These are phyloP conservation scores for Poronia punctata DNA, from an alignment of 495 filamentous ascomycete species.

Conservation along the genomic window DNA sequence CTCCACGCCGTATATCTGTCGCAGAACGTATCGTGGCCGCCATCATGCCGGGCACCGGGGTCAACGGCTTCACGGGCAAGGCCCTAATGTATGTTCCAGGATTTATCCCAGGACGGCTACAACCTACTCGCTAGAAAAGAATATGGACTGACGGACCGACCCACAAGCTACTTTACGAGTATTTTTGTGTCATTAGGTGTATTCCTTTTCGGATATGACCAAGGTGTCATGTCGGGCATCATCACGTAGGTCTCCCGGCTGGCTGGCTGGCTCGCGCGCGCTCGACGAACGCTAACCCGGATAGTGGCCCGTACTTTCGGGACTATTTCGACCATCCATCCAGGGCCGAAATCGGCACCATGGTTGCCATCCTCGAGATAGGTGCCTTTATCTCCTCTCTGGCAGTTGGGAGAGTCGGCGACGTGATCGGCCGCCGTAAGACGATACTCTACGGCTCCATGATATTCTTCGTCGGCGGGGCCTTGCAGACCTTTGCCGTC, in stretches of 20 bases:
- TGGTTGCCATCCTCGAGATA: conserved; percentile 93
- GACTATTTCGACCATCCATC: conserved; percentile 88
- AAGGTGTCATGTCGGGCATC: conserved; percentile 98
- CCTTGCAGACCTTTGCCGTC: conserved; percentile 71
- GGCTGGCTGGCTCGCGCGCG: conserved; percentile 3
- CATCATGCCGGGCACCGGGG: conserved; percentile 80
- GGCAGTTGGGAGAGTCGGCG: conserved; percentile 80
- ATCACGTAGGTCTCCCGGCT: conserved; percentile 68
- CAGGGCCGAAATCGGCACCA: conserved; percentile 79
- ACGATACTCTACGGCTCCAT: conserved; percentile 92
- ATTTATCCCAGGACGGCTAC: too few relatives aligned
- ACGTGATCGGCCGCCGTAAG: conserved; percentile 80
- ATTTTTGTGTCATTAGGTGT: conserved; percentile 97
- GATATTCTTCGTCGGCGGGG: conserved; percentile 87
- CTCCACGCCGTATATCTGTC: conserved; percentile 52
- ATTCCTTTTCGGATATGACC: conserved; percentile 97
- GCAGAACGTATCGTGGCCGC: conserved; percentile 61
- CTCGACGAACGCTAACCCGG: conserved; percentile 17
- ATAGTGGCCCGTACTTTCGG: conserved; percentile 75
- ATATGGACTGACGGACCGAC: conserved; percentile 27
- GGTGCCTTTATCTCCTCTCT: conserved; percentile 89
- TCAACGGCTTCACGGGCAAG: conserved; percentile 92
- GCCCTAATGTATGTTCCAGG: conserved; percentile 70
- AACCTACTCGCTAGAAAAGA: background rate
- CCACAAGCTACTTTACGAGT: conserved; percentile 82